These are phyloP conservation scores for Nephelium lappaceum DNA, from an alignment of 345 rosid species.

Conservation along the genomic window DNA sequence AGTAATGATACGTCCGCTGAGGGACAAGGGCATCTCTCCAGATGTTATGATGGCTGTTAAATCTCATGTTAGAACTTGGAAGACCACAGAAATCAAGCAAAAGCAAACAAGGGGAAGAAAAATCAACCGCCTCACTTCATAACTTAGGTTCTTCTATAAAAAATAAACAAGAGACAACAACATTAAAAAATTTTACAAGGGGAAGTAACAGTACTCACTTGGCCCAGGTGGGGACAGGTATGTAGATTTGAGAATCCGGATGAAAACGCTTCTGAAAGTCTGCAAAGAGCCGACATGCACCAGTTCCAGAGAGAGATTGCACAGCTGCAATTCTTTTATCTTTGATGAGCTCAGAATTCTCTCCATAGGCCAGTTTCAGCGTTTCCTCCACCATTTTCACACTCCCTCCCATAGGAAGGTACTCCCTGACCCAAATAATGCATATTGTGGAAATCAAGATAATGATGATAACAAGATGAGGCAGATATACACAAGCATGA, in stretches of 20 bases:
- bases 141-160: neutral
- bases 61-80: conserved; percentile 22
- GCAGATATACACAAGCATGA: neutral
- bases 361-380: conserved; percentile 91
- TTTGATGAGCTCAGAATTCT: conserved; percentile 70
- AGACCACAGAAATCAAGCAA: conserved; percentile 7
- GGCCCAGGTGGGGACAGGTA: conserved; percentile 95
- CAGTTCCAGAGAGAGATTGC: conserved; percentile 93
- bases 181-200: neutral
- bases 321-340: conserved; percentile 91
- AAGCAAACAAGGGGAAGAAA: neutral
- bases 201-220: conserved; percentile 57
- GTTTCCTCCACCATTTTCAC: conserved; percentile 87
- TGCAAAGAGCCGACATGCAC: conserved; percentile 95
- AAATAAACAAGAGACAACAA: conserved; percentile 1
- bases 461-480: neutral
- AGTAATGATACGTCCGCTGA: conserved; percentile 80
- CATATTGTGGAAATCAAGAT: neutral
- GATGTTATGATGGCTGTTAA: conserved; percentile 90
- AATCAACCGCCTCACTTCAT: neutral
- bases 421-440: conserved; percentile 61
- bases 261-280: conserved; percentile 89
- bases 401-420: conserved; percentile 99
- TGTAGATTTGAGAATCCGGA: conserved; percentile 86
- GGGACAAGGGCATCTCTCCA: conserved; percentile 97